Conservation (phyloP, 1,139 yeast species). For the Pneumocystis murina region DNA sequence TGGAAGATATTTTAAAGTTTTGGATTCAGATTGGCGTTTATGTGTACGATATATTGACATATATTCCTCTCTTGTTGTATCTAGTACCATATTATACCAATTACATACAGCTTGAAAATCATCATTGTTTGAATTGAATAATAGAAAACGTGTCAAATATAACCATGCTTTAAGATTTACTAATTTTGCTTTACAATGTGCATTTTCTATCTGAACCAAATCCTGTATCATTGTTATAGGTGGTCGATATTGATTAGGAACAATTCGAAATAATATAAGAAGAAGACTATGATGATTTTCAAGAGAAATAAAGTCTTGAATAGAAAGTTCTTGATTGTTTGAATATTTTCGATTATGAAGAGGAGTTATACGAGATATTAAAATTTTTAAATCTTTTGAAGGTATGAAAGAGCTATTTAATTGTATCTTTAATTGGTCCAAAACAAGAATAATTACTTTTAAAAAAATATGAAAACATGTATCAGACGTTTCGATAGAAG, state of each 20-base stretch:
- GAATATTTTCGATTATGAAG: slow-evolving; percentile 16
- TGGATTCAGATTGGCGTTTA: not conserved
- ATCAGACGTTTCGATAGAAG: slow-evolving; percentile 14
- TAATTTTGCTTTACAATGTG: slow-evolving; percentile 17
- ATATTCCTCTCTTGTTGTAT: not conserved
- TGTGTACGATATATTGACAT: not conserved
- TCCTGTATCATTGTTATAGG: slow-evolving; percentile 16
- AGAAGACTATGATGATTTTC: slow-evolving; percentile 16
- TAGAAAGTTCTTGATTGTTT: slow-evolving; percentile 11
- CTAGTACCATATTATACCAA: not conserved
- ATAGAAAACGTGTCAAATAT: slow-evolving; percentile 9
- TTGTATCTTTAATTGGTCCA: slow-evolving; percentile 6
- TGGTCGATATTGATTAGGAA: slow-evolving; percentile 15
- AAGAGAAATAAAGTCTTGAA: slow-evolving; percentile 15
- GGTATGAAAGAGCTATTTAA: not conserved
- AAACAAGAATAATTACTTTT: slow-evolving; percentile 8
- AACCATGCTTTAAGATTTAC: slow-evolving; percentile 17
- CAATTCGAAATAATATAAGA: slow-evolving; percentile 16
- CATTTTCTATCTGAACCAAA: slow-evolving; percentile 13
- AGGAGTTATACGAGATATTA: slow-evolving; percentile 17
- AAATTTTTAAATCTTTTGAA: slow-evolving; percentile 4
- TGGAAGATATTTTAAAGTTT: not conserved
- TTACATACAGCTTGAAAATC: not conserved
- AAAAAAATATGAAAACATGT: slow-evolving; percentile 17
- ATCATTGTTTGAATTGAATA: not conserved